A percentile compares a stretch with the other conserved stretches of the same genome.
Evolutionary conservation across 441 rosid species (phyloP).

Genomic region (Brassica hybrid): DNA sequence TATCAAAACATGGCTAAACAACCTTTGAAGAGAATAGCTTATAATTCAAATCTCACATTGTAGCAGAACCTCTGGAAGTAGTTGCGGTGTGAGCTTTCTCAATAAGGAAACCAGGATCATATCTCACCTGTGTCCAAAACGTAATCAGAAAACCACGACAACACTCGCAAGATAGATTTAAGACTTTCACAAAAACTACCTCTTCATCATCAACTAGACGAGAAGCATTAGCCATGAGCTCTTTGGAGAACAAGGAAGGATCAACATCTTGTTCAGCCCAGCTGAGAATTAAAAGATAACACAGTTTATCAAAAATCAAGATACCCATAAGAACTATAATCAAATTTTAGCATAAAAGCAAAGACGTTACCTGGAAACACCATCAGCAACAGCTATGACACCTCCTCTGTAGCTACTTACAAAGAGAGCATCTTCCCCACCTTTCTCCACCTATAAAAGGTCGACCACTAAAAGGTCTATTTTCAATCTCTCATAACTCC

Average conservation of each 20-base stretch:
- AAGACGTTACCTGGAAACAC: slow-evolving; percentile 73
- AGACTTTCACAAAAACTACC: slow-evolving; percentile 43
- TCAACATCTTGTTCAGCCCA: slow-evolving; percentile 96
- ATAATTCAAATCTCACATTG: slow-evolving; percentile 59
- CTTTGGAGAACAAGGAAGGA: slow-evolving; percentile 85
- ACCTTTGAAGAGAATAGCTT: neutral
- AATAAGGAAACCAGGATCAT: slow-evolving; percentile 78
- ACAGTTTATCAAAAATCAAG: slow-evolving; percentile 17
- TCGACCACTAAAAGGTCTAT: neutral
- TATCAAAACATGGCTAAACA: neutral
- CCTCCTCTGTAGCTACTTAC: slow-evolving; percentile 77
- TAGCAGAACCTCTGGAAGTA: slow-evolving; percentile 83
- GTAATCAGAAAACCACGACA: neutral
- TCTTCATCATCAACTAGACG: slow-evolving; percentile 62
- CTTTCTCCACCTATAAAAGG: slow-evolving; percentile 65
- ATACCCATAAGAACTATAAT: neutral
- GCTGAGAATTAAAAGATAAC: slow-evolving; percentile 47
- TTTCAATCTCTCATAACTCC: slow-evolving; percentile 2
- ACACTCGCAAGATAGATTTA: neutral
- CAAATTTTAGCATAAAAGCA: too few species aligned
- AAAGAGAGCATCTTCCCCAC: slow-evolving; percentile 93
- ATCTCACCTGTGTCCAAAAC: slow-evolving; percentile 59
- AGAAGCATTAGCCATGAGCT: slow-evolving; percentile 77
- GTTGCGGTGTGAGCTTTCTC: slow-evolving; percentile 85
- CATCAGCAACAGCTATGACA: slow-evolving; percentile 91